Evolutionary conservation across 2,329 filamentous ascomycete species (phyloP), one percentile per base, ranked within the genome.

Genomic region (Sclerotinia minor): DNA sequence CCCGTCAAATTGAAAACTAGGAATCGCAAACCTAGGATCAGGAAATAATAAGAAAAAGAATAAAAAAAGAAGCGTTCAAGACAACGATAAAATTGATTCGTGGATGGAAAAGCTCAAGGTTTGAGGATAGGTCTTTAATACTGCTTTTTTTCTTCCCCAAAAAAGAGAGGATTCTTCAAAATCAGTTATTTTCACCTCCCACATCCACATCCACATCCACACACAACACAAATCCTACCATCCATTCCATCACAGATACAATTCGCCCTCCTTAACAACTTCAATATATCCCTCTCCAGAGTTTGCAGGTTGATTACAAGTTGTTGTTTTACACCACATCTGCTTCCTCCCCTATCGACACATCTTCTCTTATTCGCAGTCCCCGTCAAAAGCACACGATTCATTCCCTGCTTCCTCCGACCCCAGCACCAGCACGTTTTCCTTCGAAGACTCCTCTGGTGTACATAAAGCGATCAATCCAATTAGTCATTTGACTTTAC

Each of bases 371-470:
- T 76, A 67, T 74, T 74, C 75, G 69, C 75, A 73, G 72, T 72
- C 73, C 72, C 72, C 72, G 70, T 73, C 73, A 71, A 74, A 41
- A 76, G 72, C 76, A 77, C 76, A 73, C 73, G 73, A 55, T 64
- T 72, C 76, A 73, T 73, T 73, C 76, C 74, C 74, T 72, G 53
- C 68, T 73, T 75, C 73, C 72, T 68, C 71, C 75, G 75, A 77
- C 75, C 71, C 69, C 75, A 83, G 80, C 91, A 94, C 90, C 91
- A 92, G 89, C 92, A 91, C 89, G 90, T 93, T 94, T 94, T 93
- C 89, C 83, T 93, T 92, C 82, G 85, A 89, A 91, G 89, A 88
- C 85, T 87, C 85, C 44, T 86, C 85, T 88, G 91, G 92, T 94
- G 91, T 93, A 93, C 85, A 92, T 92, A 92, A 83, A 75, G 74